Evolutionary conservation across 495 filamentous ascomycete genomes (phyloP), one percentile per base, ranked within the genome.

Genomic region (Copromyces sp.): DNA sequence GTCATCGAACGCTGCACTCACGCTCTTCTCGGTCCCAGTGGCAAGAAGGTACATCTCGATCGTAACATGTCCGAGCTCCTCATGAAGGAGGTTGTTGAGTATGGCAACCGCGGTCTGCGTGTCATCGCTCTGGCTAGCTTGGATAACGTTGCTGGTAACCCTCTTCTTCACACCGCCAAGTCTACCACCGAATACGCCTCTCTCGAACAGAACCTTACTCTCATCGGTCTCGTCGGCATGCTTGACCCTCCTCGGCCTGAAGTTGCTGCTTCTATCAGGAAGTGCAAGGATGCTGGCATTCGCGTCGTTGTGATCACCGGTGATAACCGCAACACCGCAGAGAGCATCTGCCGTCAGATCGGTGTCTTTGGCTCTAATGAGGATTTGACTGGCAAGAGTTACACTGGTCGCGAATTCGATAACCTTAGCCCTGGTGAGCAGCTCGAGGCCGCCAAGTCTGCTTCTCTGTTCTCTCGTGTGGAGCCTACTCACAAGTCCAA

Each of bases 281-380:
- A 94, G 81, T 98, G 96, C 81, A 91, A 90, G 75, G 90, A 92
- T 71, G 96, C 96, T 75, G 96, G 96, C 74, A 97, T 99, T 76
- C 91, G 96, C 42, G 94, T 99, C 41, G 91, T 99, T 77, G 96
- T 99, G 68, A 97, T 99, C 79, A 99, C 96, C 39, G 96, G 96
- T 75, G 96, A 99, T 82, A 98, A 97, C 81, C 94, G 90, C 77
- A 95, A 95, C 83, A 99, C 96, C 0, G 96, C 96, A 8, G 96
- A 99, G 82, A 94, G 93, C 47, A 97, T 99, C 78, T 98, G 96
- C 83, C 92, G 95, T 70, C 92, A 95, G 78, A 98, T 99, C 77
- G 96, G 96, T 72, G 90, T 99, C 40, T 99, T 99, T 80, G 90
- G 90, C 35, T 81, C 87, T 74, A 79, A 90, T 71, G 96, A 98